These are phyloP conservation scores for Sphagnurus paluster DNA, from an alignment of 1,284 basidiomycete genomes.

Conservation along the genomic window DNA sequence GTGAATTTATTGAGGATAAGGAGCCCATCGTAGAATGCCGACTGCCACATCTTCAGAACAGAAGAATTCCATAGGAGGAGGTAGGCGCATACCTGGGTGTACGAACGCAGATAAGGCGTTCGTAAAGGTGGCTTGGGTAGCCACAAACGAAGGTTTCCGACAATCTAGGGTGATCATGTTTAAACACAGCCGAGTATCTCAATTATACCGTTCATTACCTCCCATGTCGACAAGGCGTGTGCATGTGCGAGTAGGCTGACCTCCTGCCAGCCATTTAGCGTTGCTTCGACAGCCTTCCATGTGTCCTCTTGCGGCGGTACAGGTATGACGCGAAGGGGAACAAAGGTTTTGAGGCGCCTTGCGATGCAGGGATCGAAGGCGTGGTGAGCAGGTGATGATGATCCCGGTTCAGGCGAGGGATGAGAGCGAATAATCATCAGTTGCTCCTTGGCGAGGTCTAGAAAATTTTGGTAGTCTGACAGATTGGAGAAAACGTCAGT, in stretches of 20 bases:
- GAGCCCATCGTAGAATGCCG: conserved; percentile 58
- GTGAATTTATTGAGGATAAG: conserved; percentile 53
- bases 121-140: conserved; percentile 38
- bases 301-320: conserved; percentile 50
- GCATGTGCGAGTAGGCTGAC: conserved; percentile 45
- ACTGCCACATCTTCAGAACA: conserved; percentile 34
- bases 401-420: conserved; percentile 36
- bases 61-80: background rate
- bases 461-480: conserved; percentile 35
- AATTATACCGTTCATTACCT: conserved; percentile 45
- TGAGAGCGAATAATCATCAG: conserved; percentile 41
- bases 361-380: conserved; percentile 74
- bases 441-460: conserved; percentile 41
- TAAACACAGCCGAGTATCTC: background rate
- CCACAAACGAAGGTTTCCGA: conserved; percentile 52
- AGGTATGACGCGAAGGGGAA: conserved; percentile 67
- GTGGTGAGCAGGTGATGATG: conserved; percentile 49
- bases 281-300: conserved; percentile 50
- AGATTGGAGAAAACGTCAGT: conserved; percentile 36
- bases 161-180: conserved; percentile 37
- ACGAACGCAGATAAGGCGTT: conserved; percentile 60
- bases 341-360: conserved; percentile 68
- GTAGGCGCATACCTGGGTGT: conserved; percentile 47
- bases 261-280: conserved; percentile 62
- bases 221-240: conserved; percentile 55